Conservation (phyloP, 257 asterid species). For the Scutellaria barbata region DNA sequence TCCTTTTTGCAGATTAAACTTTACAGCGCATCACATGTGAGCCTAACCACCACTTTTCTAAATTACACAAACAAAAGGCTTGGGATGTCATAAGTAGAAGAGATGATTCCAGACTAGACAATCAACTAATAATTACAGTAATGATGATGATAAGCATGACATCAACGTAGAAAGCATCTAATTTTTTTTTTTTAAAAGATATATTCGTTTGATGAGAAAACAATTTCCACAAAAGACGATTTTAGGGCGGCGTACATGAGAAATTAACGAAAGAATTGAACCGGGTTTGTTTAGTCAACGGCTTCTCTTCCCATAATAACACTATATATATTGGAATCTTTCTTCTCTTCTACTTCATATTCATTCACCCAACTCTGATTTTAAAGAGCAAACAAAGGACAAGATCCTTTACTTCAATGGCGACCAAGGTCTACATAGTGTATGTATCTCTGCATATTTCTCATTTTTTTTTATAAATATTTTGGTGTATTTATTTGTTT, state of each 20-base stretch:
- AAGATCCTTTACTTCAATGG: constrained; percentile 48
- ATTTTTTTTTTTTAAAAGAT: background rate
- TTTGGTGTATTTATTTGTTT: background rate
- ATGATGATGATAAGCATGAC: constrained; percentile 48
- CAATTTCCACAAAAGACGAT: background rate
- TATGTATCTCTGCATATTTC: constrained; percentile 37
- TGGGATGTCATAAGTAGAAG: background rate
- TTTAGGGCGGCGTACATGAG: background rate
- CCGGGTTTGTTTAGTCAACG: constrained; percentile 41
- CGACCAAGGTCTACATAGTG: constrained; percentile 67
- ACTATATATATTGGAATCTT: constrained; percentile 34
- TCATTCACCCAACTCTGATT: constrained; percentile 34
- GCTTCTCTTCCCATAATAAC: constrained; percentile 20
- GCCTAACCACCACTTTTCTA: constrained; percentile 4
- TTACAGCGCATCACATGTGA: constrained; percentile 1
- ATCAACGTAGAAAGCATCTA: constrained; percentile 38
- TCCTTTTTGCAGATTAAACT: background rate
- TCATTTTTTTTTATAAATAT: constrained; percentile 2
- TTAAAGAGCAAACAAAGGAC: background rate
- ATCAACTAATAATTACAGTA: constrained; percentile 32
- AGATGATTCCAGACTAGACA: constrained; percentile 21
- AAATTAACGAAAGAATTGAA: background rate
- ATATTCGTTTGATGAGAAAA: background rate
- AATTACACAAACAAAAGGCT: background rate
- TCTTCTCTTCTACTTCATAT: constrained; percentile 26